Conservation (phyloP, 2,329 filamentous ascomycete genomes). For the Pseudopithomyces maydicus region DNA sequence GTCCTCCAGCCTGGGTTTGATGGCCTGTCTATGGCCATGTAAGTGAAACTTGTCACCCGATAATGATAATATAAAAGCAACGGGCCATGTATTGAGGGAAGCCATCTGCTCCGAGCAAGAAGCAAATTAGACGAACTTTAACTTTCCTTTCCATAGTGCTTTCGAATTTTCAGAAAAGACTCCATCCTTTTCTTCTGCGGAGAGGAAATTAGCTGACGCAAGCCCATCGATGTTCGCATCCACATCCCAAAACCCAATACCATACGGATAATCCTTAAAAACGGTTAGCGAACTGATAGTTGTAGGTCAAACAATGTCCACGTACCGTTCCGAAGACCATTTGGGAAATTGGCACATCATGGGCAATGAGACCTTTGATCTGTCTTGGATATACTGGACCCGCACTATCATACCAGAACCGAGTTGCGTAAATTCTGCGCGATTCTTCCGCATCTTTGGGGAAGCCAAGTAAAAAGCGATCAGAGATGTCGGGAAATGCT, state of each 20-base stretch:
- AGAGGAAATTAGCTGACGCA: slow-evolving; percentile 27
- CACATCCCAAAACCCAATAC: slow-evolving; percentile 45
- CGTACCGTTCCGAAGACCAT: slow-evolving; percentile 45
- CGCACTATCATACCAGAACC: slow-evolving; percentile 46
- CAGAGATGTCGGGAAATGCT: slow-evolving; percentile 42
- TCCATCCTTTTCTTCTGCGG: slow-evolving; percentile 26
- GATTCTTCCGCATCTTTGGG: slow-evolving; percentile 28
- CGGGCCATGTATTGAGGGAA: too few relatives aligned
- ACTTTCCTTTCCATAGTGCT: slow-evolving; percentile 32
- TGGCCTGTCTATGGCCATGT: slow-evolving; percentile 12
- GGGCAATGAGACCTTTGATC: slow-evolving; percentile 40
- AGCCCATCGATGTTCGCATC: slow-evolving; percentile 38
- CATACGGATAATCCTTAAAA: slow-evolving; percentile 41
- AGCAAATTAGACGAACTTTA: slow-evolving; percentile 5
- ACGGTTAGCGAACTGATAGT: background rate
- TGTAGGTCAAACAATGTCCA: background rate
- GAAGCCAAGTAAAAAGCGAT: slow-evolving; percentile 42
- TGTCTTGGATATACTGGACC: slow-evolving; percentile 45
- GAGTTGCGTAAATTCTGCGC: slow-evolving; percentile 32
- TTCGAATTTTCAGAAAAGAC: slow-evolving; percentile 35
- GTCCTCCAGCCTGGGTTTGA: slow-evolving; percentile 69
- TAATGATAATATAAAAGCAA: too few relatives aligned
- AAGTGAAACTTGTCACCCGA: background rate
- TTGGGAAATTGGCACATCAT: slow-evolving; percentile 34
- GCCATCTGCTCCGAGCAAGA: too few relatives aligned